Evolutionary conservation across 352 stramenopile species (phyloP), one percentile per base, ranked within the genome.

Genomic region (Globisporangium nodosum): DNA sequence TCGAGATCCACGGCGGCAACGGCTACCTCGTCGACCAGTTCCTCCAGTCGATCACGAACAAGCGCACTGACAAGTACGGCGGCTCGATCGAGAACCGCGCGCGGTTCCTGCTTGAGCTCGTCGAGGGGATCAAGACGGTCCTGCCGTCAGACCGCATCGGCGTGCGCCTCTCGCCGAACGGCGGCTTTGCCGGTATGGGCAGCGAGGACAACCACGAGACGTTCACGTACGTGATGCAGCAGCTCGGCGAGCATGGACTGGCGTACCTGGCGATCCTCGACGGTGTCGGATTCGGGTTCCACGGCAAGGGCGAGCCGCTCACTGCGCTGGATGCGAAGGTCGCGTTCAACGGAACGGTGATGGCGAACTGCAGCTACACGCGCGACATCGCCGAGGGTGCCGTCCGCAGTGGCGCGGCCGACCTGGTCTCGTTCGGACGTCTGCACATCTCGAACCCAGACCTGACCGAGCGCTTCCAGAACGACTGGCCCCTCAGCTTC

Each of bases 1-100:
- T 98, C 21, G 87, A 98, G 60, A 61, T 98, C 30, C 90, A 97
- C 71, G 12, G 51, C n/a, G 87, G 76, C 11, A 88, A 96, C 56
- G 88, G 87, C 27, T 96, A 95, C 54, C 67, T 96, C 24, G 60
- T 96, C 49, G 81, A 96, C 61, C 67, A 90, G 60, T 90, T 92
- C 60, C 62, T 95, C 5, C 70, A 88, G 58, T 56, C 60, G 30
- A 66, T 21, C 9, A 56, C 68, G 37, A 96, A 96, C 68, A 60
- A 67, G 35, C 72, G 77, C 43, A 85, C 63, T 1, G 83, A 92
- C 69, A 51, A 74, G 49, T 93, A 92, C 56, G 83, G 81, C 37
- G 84, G 84, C 31, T 78, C 53, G 46, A 59, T 80, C 21, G 82
- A 92, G 51, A 92, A 91, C 56, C 73, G 84, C 18, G 56, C 65